Conservation (phyloP, 257 asterid genomes). For the Striga asiatica region DNA sequence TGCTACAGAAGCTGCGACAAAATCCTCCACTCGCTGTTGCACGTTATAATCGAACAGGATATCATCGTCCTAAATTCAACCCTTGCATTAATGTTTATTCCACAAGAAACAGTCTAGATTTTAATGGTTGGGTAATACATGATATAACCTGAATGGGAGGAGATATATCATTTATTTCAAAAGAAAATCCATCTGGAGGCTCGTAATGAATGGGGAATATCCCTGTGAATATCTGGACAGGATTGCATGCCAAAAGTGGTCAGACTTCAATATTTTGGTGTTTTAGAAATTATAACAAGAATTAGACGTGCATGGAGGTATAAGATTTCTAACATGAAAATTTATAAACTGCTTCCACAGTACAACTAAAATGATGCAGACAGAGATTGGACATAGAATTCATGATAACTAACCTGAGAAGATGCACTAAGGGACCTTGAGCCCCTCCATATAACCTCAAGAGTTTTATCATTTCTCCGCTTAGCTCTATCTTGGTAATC, state of each 20-base stretch:
- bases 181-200: constrained; percentile 69
- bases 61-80: constrained; percentile 47
- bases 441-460: constrained; percentile 80
- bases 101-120: constrained; percentile 11
- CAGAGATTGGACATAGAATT: constrained; percentile 3
- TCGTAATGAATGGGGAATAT: constrained; percentile 57
- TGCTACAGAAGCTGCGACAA: constrained; percentile 60
- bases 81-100: constrained; percentile 12
- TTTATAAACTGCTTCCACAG: not conserved
- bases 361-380: constrained; percentile 12
- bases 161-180: constrained; percentile 66
- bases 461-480: constrained; percentile 44
- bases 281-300: constrained; percentile 4
- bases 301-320: not conserved
- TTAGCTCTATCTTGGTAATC: constrained; percentile 81
- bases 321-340: constrained; percentile 2
- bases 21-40: constrained; percentile 62
- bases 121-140: not conserved
- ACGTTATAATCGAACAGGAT: constrained; percentile 70
- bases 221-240: constrained; percentile 62
- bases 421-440: constrained; percentile 65
- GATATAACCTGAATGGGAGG: constrained; percentile 58
- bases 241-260: constrained; percentile 19
- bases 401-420: constrained; percentile 43
- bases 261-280: constrained; percentile 7